phyloP scores from a whole-genome alignment of 768 basidiomycete species.

The Agaricus blazei region DNA sequence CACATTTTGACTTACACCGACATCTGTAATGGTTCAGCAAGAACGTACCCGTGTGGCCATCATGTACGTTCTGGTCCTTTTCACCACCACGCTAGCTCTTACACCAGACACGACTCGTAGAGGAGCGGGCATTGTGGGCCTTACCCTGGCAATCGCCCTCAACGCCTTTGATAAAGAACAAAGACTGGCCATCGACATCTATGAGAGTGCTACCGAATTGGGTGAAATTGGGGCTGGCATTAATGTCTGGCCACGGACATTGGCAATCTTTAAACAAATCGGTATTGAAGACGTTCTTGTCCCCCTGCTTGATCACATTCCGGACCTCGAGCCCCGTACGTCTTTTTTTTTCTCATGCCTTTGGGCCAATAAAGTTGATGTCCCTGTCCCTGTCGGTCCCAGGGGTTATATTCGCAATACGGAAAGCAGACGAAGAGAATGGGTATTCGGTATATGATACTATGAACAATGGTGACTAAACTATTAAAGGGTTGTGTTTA shows the following conservation, averaged over 20 bases:
- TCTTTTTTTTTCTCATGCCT: neutral
- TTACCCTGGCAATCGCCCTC: constrained; percentile 31
- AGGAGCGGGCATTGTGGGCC: constrained; percentile 37
- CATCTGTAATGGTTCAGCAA: neutral
- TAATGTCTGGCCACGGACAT: constrained; percentile 25
- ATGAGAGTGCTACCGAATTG: constrained; percentile 34
- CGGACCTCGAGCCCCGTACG: constrained; percentile 13
- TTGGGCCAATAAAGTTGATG: no score
- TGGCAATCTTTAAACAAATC: constrained; percentile 12
- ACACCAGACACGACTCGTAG: constrained; percentile 15
- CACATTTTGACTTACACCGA: neutral
- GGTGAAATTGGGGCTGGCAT: constrained; percentile 42
- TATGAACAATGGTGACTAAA: constrained; percentile 17
- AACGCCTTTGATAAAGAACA: constrained; percentile 17
- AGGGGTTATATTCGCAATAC: constrained; percentile 13
- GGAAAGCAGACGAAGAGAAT: constrained; percentile 27
- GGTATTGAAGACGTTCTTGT: constrained; percentile 11
- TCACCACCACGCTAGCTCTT: neutral
- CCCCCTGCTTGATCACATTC: constrained; percentile 11
- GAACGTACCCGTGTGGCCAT: neutral
- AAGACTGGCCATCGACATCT: constrained; percentile 31
- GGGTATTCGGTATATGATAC: constrained; percentile 23
- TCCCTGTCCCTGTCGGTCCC: neutral
- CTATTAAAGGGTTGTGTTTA: neutral
- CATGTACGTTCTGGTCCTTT: neutral